Percentiles rank a stretch among this genome's conserved stretches.
Conservation (phyloP, 768 basidiomycete genomes). For the Sutorius australiensis region DNA sequence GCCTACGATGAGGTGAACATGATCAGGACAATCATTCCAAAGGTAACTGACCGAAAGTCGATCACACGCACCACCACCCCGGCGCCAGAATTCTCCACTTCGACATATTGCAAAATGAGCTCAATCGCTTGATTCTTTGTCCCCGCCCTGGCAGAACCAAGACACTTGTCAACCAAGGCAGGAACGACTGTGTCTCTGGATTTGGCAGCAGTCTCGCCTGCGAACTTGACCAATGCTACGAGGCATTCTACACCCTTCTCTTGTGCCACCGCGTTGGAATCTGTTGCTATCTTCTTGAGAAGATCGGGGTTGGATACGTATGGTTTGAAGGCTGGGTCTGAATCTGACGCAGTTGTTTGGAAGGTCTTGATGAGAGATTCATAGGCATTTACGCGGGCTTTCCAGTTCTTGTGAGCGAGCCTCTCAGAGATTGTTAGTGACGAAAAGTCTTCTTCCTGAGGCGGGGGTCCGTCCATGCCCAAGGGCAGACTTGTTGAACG, state of each 20-base stretch:
- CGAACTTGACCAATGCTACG: constrained; percentile 81
- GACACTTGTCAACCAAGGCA: constrained; percentile 93
- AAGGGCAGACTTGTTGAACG: constrained; percentile 6
- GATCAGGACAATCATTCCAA: constrained; percentile 18
- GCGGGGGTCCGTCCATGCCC: constrained; percentile 85
- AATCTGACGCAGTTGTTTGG: constrained; percentile 84
- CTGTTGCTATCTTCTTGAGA: constrained; percentile 83
- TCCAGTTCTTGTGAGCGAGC: constrained; percentile 97
- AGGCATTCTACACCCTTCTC: constrained; percentile 95
- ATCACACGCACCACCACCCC: constrained; percentile 77
- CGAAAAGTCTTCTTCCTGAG: constrained; percentile 92
- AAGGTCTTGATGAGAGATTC: constrained; percentile 84
- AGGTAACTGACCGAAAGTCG: constrained; percentile 25
- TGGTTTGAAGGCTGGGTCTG: constrained; percentile 90
- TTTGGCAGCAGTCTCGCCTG: constrained; percentile 83
- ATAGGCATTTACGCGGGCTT: constrained; percentile 93
- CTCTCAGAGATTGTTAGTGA: constrained; percentile 72
- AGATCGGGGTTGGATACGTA: constrained; percentile 75
- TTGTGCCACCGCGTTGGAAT: constrained; percentile 95
- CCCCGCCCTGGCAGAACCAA: constrained; percentile 86
- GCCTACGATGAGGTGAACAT: constrained; percentile 42
- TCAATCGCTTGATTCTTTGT: constrained; percentile 88
- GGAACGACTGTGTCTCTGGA: constrained; percentile 80
- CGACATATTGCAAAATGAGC: constrained; percentile 83
- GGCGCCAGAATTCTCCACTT: constrained; percentile 85